Evolutionary conservation across 306 rosid species (phyloP), one percentile per base, ranked within the genome.

Genomic region (Cucurbita pepo): DNA sequence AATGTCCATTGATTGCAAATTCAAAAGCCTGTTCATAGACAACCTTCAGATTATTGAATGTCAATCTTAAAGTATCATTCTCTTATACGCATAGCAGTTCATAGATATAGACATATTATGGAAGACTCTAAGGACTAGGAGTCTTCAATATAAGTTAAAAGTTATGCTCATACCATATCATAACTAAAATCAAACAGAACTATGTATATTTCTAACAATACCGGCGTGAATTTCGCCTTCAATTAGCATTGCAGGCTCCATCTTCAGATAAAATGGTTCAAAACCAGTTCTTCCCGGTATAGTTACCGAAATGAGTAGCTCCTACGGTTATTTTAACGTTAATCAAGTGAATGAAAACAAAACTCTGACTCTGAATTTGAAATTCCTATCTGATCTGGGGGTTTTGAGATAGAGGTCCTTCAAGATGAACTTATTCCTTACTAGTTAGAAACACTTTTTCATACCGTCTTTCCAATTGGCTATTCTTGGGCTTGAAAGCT

Each of bases 21-120:
- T 63, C 86, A 67, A 71, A 57, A 38, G 79, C n/a, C 62, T 37
- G 40, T 45, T 52, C 78, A 30, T 43, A 73, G 71, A 81, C 87
- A 76, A 76, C 82, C 95, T 83, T 79, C 51, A 75, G 72, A 78
- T 66, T 44, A 77, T 48, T 71, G 76, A 60, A 77, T 21, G 60
- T 62, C 84, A 78, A 54, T 67, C 77, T 13, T 76, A 64, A 67
- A 73, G 72, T 77, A 64, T 69, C 2, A 57, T 74, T 74, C 58
- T 43, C 21, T 44, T 65, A 61, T 30, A 71, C 2, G 22, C 57
- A 78, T 16, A 7, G 16, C 19, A 66, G 56, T 66, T 66, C 40
- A 45, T 66, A 21, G 12, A 66, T 53, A 66, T 21, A 30, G 34
- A 30, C 34, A 30, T 48, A 30, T 69, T 69, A 14, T 48, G 25